These are phyloP conservation scores for Penicillium polonicum DNA, from an alignment of 2,329 filamentous ascomycete species.

Conservation along the genomic window DNA sequence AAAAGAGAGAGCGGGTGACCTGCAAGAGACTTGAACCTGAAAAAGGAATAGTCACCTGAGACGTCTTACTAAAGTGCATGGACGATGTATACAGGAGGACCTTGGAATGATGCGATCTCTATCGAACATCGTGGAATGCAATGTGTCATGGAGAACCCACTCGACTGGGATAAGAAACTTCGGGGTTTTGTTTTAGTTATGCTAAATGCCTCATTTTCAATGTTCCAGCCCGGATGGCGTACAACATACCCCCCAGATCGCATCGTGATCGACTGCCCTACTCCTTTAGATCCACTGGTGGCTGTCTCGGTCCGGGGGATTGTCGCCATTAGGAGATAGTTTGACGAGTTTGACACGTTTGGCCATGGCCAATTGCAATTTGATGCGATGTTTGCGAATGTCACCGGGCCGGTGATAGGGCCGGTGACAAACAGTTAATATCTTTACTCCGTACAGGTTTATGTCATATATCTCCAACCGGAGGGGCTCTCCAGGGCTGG, in stretches of 20 bases:
- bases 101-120: constrained; percentile 17
- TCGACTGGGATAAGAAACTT: not conserved
- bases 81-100: not conserved
- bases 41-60: constrained; percentile 7
- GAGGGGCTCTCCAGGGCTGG: constrained; percentile 15
- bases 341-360: not conserved
- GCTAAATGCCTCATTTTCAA: constrained; percentile 20
- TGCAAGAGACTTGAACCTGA: not conserved
- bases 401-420: constrained; percentile 20
- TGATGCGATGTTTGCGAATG: constrained; percentile 2
- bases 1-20: constrained; percentile 8
- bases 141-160: constrained; percentile 23
- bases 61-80: not conserved
- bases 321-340: constrained; percentile 14
- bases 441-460: not conserved
- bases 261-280: constrained; percentile 11
- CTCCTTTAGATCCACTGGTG: constrained; percentile 6
- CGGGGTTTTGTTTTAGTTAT: not conserved
- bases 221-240: not conserved
- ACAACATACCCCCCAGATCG: constrained; percentile 1
- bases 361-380: not conserved
- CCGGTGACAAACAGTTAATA: not conserved
- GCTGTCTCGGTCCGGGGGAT: constrained; percentile 23
- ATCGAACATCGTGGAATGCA: constrained; percentile 23
- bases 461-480: constrained; percentile 10